Percentiles rank a stretch among this genome's conserved stretches.
Evolutionary conservation across 2,329 filamentous ascomycete species (phyloP).

Genomic region (Camillea tinctor): DNA sequence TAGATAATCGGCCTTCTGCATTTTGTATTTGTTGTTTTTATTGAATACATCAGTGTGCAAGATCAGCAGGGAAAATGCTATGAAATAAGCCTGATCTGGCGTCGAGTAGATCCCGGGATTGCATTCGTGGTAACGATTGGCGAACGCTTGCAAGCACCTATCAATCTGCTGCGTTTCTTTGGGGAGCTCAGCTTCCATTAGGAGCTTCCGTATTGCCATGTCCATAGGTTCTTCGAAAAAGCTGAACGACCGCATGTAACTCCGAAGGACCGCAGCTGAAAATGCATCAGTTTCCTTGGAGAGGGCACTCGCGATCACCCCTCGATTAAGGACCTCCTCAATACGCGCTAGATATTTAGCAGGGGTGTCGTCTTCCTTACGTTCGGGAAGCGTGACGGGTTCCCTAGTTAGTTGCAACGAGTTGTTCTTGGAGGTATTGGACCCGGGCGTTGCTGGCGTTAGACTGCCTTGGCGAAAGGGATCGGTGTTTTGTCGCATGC

Average conservation of each 20-base stretch:
- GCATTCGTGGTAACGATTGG: conserved; percentile 95
- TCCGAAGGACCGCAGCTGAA: conserved; percentile 77
- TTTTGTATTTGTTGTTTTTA: conserved; percentile 99
- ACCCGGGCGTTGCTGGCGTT: conserved; percentile 67
- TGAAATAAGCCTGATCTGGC: conserved; percentile 95
- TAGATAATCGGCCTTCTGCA: conserved; percentile 93
- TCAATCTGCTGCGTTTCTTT: conserved; percentile 99
- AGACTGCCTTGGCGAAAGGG: conserved; percentile 67
- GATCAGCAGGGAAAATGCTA: conserved; percentile 91
- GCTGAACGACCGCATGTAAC: conserved; percentile 91
- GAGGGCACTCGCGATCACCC: conserved; percentile 79
- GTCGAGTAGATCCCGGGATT: conserved; percentile 93
- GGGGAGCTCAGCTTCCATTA: conserved; percentile 94
- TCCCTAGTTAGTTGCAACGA: conserved; percentile 77
- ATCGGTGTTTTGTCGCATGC: conserved; percentile 81
- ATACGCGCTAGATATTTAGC: conserved; percentile 84
- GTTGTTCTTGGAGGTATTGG: conserved; percentile 74
- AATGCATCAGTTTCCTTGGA: conserved; percentile 87
- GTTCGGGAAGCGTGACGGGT: conserved; percentile 68
- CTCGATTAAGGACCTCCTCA: conserved; percentile 75
- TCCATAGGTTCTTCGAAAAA: conserved; percentile 98
- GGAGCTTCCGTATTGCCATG: conserved; percentile 91
- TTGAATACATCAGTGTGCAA: conserved; percentile 99
- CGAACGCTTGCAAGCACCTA: conserved; percentile 87
- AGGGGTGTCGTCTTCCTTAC: conserved; percentile 84